A percentile compares a stretch with the other conserved stretches of the same genome.
phyloP scores from a whole-genome alignment of 2,329 filamentous ascomycete genomes.

The Talaromyces sp. region DNA sequence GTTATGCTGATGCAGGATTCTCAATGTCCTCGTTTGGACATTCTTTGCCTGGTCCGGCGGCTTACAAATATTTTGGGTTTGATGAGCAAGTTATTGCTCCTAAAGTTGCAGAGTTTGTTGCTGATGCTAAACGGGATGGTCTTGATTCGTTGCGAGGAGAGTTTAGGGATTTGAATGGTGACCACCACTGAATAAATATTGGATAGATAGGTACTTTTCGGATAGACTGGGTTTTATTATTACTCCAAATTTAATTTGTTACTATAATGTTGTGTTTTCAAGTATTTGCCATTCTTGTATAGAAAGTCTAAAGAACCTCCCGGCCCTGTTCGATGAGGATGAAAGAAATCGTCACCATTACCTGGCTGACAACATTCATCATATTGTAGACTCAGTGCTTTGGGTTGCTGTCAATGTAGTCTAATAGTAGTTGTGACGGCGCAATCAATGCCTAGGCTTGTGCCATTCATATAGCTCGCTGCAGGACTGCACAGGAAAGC shows the following conservation, averaged over 20 bases:
- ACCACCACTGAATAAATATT: slow-evolving; percentile 5
- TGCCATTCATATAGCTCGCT: slow-evolving; percentile 11
- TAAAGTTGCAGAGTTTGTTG: background rate
- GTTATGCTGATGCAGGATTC: slow-evolving; percentile 52
- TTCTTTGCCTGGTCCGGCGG: slow-evolving; percentile 25
- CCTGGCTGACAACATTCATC: too few relatives aligned
- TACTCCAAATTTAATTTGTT: background rate
- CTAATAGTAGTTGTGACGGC: slow-evolving; percentile 4
- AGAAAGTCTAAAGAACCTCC: background rate
- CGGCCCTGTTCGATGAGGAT: background rate
- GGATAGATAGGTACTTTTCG: background rate
- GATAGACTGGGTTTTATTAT: slow-evolving; percentile 22
- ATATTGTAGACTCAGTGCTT: too few relatives aligned
- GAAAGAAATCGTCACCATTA: background rate
- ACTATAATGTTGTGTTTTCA: background rate
- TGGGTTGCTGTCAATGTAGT: background rate
- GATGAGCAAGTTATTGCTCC: slow-evolving; percentile 16
- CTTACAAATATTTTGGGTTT: slow-evolving; percentile 31
- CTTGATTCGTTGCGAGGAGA: slow-evolving; percentile 9
- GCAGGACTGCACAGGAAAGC: slow-evolving; percentile 4
- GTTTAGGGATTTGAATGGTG: slow-evolving; percentile 14
- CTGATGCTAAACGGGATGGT: background rate
- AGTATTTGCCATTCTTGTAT: background rate
- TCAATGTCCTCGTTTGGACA: slow-evolving; percentile 48
- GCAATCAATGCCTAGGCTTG: slow-evolving; percentile 6